A percentile compares a stretch with the other conserved stretches of the same genome.
Conservation (phyloP, 2,329 filamentous ascomycete species). For the Fusarium hostae region DNA sequence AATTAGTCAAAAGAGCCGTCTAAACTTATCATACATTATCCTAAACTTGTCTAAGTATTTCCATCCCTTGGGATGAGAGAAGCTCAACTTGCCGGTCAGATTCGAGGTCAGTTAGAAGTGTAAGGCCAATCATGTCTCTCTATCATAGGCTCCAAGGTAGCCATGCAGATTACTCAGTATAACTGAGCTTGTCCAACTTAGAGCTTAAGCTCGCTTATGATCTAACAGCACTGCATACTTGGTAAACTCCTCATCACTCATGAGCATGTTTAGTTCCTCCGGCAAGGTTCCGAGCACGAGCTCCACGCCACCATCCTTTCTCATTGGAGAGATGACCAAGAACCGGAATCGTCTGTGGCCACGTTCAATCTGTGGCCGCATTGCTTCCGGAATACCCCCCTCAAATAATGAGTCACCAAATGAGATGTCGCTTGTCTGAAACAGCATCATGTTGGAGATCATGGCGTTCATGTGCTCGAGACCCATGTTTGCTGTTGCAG, state of each 20-base stretch:
- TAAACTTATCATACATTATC: too few relatives aligned
- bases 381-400: slow-evolving; percentile 1
- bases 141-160: too few relatives aligned
- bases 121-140: neutral
- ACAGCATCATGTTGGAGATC: slow-evolving; percentile 14
- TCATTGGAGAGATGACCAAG: slow-evolving; percentile 5
- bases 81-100: neutral
- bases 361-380: slow-evolving; percentile 13
- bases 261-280: slow-evolving; percentile 12
- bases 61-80: fast-evolving
- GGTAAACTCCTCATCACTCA: slow-evolving; percentile 6
- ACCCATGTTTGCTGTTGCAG: slow-evolving; percentile 16
- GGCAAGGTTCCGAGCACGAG: neutral
- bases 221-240: slow-evolving; percentile 3
- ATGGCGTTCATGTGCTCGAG: slow-evolving; percentile 12
- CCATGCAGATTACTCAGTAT: neutral
- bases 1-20: neutral
- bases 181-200: fast-evolving
- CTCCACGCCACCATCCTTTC: slow-evolving; percentile 1
- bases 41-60: neutral
- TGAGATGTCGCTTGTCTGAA: slow-evolving; percentile 5
- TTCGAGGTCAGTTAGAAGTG: fast-evolving
- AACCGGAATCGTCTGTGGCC: neutral
- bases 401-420: slow-evolving; percentile 7
- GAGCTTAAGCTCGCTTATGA: neutral